Evolutionary conservation across 2,329 filamentous ascomycete species (phyloP).

Genomic region (Penicillium nordicum): DNA sequence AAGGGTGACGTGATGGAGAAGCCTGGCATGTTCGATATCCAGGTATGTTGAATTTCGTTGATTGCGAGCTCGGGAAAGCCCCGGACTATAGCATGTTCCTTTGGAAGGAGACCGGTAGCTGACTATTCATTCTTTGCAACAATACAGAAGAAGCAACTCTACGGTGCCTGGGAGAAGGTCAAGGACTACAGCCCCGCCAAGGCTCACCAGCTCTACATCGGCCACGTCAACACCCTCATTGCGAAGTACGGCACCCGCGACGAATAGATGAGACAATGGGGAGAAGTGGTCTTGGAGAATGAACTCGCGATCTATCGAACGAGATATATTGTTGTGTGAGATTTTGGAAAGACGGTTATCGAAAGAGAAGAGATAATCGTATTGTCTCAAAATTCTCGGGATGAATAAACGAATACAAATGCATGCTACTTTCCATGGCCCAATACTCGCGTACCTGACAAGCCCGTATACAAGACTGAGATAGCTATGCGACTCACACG

Average conservation of each 20-base stretch:
- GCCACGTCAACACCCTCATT: constrained; percentile 69
- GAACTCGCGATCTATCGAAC: background rate
- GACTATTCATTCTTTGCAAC: constrained; percentile 7
- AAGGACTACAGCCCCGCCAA: constrained; percentile 61
- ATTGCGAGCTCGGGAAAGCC: background rate
- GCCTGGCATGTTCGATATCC: constrained; percentile 40
- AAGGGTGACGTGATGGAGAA: constrained; percentile 28
- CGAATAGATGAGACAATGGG: constrained; percentile 10
- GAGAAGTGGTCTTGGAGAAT: background rate
- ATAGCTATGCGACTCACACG: background rate
- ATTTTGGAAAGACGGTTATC: background rate
- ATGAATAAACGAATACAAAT: constrained; percentile 7
- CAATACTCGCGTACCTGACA: background rate
- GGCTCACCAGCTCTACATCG: constrained; percentile 75
- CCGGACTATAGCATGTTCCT: background rate
- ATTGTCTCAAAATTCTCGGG: background rate
- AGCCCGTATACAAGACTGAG: background rate
- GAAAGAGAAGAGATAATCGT: background rate
- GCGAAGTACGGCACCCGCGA: constrained; percentile 54
- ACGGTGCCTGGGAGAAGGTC: constrained; percentile 69
- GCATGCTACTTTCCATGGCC: constrained; percentile 9
- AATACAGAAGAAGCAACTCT: constrained; percentile 72
- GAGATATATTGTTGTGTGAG: background rate
- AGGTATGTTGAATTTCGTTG: constrained; percentile 28
- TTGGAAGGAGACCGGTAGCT: constrained; percentile 9